A percentile compares a stretch with the other conserved stretches of the same genome.
Evolutionary conservation across 305 asterid genomes (phyloP).

Genomic region (Fraxinus nigra): DNA sequence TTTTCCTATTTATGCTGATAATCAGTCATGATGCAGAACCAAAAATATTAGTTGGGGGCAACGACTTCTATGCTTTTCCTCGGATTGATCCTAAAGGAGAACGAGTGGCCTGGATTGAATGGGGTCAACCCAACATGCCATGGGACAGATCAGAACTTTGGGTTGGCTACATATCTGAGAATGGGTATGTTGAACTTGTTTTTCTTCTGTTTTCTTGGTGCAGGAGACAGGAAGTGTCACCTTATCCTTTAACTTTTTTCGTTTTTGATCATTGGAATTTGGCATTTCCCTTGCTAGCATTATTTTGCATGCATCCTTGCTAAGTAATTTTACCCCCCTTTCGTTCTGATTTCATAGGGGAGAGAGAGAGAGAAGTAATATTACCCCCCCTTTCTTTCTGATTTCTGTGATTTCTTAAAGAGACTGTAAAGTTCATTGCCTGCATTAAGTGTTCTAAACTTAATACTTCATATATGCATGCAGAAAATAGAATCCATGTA

Average conservation of each 20-base stretch:
- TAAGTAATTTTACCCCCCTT: not conserved
- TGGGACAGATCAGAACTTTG: constrained; percentile 98
- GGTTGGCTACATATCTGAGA: constrained; percentile 87
- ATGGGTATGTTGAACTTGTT: constrained; percentile 54
- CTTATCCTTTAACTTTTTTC: constrained; percentile 10
- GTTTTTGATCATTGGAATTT: constrained; percentile 5
- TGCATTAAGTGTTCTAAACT: not conserved
- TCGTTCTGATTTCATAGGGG: not conserved
- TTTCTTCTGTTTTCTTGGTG: not conserved
- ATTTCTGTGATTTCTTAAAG: not conserved
- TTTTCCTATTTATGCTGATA: constrained; percentile 10
- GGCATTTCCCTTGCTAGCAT: not conserved
- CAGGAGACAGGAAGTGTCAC: not conserved
- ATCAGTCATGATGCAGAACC: constrained; percentile 60
- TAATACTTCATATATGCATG: not conserved
- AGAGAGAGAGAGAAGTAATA: not conserved
- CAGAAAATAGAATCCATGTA: not conserved
- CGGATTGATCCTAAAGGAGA: constrained; percentile 80
- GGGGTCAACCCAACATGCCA: constrained; percentile 98
- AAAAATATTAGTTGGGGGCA: constrained; percentile 61
- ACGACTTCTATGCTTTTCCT: constrained; percentile 90
- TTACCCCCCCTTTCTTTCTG: not conserved
- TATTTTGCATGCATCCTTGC: not conserved
- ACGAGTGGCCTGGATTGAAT: constrained; percentile 89
- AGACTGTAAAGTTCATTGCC: not conserved